Evolutionary conservation across 2,329 filamentous ascomycete species (phyloP), one percentile per base, ranked within the genome.

Genomic region (Pyrenochaeta sp.): DNA sequence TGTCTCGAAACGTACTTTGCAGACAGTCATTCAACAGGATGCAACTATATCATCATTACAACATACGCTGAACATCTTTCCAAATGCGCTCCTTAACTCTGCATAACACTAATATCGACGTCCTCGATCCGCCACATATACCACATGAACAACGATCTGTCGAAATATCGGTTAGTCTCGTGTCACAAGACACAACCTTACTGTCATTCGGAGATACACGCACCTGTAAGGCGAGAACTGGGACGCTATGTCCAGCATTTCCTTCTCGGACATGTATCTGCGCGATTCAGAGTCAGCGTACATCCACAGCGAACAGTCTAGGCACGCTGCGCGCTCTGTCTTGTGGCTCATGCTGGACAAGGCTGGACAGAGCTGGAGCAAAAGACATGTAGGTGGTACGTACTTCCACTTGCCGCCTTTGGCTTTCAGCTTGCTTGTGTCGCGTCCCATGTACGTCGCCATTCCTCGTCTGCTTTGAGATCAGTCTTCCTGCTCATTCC

Each of bases 101-200:
- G 66, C 66, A 87, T 71, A 43, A 84, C 83, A 27, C 80, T 79
- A 24, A 93, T 79, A 76, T 96, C 90, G 3, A 92, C 92, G 72
- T 92, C 88, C 73, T 90, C 90, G 10, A 94, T 88, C 58, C 90
- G 84, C 93, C 94, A 97, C 91, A 97, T 96, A 75, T 96, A 96
- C 93, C 93, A 97, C 93, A 97, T 97, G 72, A 97, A 97, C 43
- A 97, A 76, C 69, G 90, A 95, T 72, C 93, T 89, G 51, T 5
- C 25, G 22, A 3, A 28, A 12, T 8, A 15, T 9, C 12, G 13
- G 12, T 53, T 39, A 61, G 56, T 34, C 42, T 47, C 54, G 56
- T 56, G 37, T 13, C 40, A 56, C 48, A 28, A 36, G 42, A n/a
- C 40, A 37, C 32, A 46, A 28, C 52, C 27, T 27, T 43, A 61